These are phyloP conservation scores for Boeremia exigua DNA, from an alignment of 2,329 filamentous ascomycete species.

Conservation along the genomic window DNA sequence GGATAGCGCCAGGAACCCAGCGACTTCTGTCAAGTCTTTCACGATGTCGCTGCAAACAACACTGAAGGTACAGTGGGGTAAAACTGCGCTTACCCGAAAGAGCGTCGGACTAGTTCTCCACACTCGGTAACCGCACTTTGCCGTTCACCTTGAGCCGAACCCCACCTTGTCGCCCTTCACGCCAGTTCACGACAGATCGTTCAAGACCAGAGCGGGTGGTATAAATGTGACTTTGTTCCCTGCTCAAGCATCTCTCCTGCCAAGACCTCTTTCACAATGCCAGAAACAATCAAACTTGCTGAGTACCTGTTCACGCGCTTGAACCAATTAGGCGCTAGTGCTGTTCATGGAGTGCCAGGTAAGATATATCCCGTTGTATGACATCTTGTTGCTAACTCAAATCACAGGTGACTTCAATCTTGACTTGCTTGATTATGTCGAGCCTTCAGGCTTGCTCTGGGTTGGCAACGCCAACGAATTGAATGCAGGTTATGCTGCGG, in stretches of 20 bases:
- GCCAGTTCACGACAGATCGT: background rate
- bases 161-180: slow-evolving; percentile 2
- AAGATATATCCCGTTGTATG: background rate
- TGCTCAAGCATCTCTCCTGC: background rate
- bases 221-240: background rate
- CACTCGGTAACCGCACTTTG: background rate
- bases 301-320: slow-evolving; percentile 35
- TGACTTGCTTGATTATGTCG: slow-evolving; percentile 43
- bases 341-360: slow-evolving; percentile 51
- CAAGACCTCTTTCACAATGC: background rate
- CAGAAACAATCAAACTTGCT: slow-evolving; percentile 29
- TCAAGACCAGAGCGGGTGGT: background rate
- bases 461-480: slow-evolving; percentile 62
- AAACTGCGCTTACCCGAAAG: background rate
- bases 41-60: too few species aligned
- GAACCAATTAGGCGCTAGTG: slow-evolving; percentile 47
- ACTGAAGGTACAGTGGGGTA: too few species aligned
- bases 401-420: slow-evolving; percentile 39
- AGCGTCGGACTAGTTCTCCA: too few species aligned
- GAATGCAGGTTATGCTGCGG: slow-evolving; percentile 61
- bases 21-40: too few species aligned
- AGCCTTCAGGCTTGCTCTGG: slow-evolving; percentile 47
- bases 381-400: background rate
- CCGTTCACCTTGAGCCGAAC: background rate
- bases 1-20: too few species aligned